Evolutionary conservation across 2,329 filamentous ascomycete genomes (phyloP), one percentile per base, ranked within the genome.

Genomic region (Stemphylium beticola): DNA sequence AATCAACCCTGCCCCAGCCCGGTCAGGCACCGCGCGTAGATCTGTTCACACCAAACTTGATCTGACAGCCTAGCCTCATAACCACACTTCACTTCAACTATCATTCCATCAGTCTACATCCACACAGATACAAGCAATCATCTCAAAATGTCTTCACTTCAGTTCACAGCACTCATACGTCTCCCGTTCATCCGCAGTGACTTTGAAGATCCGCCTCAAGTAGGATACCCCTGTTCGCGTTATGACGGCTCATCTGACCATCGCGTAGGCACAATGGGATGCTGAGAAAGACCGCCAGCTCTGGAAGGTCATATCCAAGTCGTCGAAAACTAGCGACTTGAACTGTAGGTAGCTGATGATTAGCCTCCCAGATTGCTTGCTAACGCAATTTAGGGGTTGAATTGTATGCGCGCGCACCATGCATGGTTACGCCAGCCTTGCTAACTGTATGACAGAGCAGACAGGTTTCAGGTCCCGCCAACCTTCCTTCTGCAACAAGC

Each of bases 401-500:
- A 71, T 79, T 93, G 90, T 93, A 83, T 74, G 85, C 33, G 17
- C 26, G 24, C 31, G 33, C 48, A 34, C 17, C 22, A 12, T 15
- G 10, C 10, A 17, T 34, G 9, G 20, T 3, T 20, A n/a, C 20
- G 24, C 9, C 33, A 47, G 44, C 29, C 39, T 49, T 26, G 44
- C 50, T 64, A 40, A 62, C 22, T 14, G 10, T 39, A 14, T 6
- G 3, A 18, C 26, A 74, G 89, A 70, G 91, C 91, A 41, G 81
- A 84, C 47, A 82, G 85, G 40, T 96, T 97, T 76, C 85, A 93
- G 59, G 93, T 97, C 17, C 89, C 91, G 22, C 86, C 96, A 53
- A 84, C 92, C 36, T 98, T 98, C 69, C 83, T 99, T 29, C 85
- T 97, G 14, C 91, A 96, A 72, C 92, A 99, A 76, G 92, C 92